phyloP scores from a whole-genome alignment of 257 asterid genomes.

The Solanum chiquidenum region DNA sequence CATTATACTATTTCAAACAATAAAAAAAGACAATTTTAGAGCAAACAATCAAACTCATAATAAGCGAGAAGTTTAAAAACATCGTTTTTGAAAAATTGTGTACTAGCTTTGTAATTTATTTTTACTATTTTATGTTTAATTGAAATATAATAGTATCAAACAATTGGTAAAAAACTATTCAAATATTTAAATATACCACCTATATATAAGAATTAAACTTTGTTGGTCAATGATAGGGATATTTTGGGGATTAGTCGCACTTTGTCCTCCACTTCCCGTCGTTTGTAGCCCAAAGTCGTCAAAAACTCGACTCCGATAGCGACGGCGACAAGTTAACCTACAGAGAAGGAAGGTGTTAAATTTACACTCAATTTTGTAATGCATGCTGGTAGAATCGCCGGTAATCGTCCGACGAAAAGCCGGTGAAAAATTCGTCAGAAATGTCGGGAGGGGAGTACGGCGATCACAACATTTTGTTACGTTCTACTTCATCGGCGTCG shows the following conservation, averaged over 20 bases:
- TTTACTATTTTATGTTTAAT: not conserved
- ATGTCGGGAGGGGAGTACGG: conserved; percentile 39
- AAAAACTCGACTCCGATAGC: not conserved
- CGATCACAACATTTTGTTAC: conserved; percentile 45
- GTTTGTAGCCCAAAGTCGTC: not conserved
- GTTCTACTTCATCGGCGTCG: conserved; percentile 42
- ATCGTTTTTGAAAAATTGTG: not conserved
- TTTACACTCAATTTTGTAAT: not conserved
- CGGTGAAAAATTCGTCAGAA: not conserved
- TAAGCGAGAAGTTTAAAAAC: not conserved
- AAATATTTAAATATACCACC: not conserved
- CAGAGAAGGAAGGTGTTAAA: not conserved
- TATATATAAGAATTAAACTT: not conserved
- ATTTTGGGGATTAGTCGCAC: not conserved
- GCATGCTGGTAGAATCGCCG: not conserved
- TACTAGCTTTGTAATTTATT: not conserved
- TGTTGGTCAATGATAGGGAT: not conserved
- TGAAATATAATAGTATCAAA: not conserved
- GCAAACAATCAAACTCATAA: not conserved
- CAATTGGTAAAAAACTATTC: not conserved
- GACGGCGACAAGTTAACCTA: not conserved
- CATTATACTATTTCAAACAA: not conserved
- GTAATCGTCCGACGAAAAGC: not conserved
- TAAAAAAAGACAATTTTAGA: too few species aligned
- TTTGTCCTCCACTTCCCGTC: not conserved